These are phyloP conservation scores for Fusarium cicatricum DNA, from an alignment of 2,329 filamentous ascomycete genomes.

Conservation along the genomic window DNA sequence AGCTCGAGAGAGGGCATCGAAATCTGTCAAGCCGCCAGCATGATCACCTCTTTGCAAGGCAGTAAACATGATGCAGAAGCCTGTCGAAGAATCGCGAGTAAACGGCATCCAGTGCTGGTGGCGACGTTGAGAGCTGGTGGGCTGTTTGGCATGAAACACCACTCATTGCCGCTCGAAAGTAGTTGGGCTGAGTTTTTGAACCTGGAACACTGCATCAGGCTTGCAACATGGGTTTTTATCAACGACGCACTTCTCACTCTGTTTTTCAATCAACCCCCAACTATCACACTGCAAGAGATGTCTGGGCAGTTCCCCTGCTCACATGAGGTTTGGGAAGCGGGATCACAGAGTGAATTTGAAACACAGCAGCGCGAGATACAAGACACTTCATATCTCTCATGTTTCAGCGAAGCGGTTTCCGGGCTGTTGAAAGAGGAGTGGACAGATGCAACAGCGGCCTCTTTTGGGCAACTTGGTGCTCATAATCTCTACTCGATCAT, in stretches of 20 bases:
- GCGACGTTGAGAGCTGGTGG: constrained; percentile 5
- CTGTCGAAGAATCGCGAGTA: constrained; percentile 10
- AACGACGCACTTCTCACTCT: constrained; percentile 13
- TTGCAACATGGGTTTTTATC: constrained; percentile 22
- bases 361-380: not conserved
- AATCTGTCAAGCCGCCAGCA: constrained; percentile 19
- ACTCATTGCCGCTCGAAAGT: fast-evolving
- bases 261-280: constrained; percentile 21
- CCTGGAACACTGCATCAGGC: constrained; percentile 26
- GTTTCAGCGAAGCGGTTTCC: not conserved
- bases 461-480: not conserved
- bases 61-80: constrained; percentile 7
- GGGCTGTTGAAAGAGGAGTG: constrained; percentile 16
- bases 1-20: constrained; percentile 8
- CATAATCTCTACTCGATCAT: constrained; percentile 7
- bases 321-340: constrained; percentile 19
- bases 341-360: constrained; percentile 3
- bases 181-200: constrained; percentile 18
- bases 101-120: constrained; percentile 12
- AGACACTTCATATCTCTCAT: not conserved
- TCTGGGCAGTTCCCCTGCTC: constrained; percentile 19
- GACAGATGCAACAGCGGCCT: not conserved
- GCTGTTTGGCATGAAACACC: constrained; percentile 1
- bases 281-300: constrained; percentile 24
- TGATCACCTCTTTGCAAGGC: constrained; percentile 14